Base-by-base conservation (phyloP, 2,329 filamentous ascomycete genomes). In the Pyricularia pennisetigena region DNA sequence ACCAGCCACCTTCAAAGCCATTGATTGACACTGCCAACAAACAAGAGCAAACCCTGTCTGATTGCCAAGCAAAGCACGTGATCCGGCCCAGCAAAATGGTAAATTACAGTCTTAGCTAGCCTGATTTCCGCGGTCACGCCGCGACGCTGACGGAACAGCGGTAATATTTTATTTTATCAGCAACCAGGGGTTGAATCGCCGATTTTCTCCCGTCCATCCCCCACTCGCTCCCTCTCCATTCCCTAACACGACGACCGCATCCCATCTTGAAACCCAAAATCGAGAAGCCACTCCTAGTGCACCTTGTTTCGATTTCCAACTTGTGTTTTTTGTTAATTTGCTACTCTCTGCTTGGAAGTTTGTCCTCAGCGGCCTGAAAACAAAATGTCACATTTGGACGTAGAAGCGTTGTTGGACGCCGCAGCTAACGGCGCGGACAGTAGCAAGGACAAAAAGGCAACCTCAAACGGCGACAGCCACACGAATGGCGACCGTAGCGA, bases 391-490 rank as follows among this genome's bases (percentile, higher is more conserved):
- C 85, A 84, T 78, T 82, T 90, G 73, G 93, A 97, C 76, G 92
- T 97, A 74, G 94, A 97, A 83, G 92, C 93, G 72, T 86, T 97
- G 72, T 88, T 97, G 73, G 93, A 97, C 23, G 59, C 61, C 79
- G 92, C 91, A 67, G 92, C 91, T 71, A 92, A 91, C 67, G 89
- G 88, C 59, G 69, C 68, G 54, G 68, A 64, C 76, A 82, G 84
- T 72, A 83, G 84, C 72, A 80, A 82, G 68, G 81, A 85, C 68
- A 82, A 82, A 74, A 80, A 80, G 73, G 73, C 78, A 71, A 77
- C 79, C 69, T 76, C 81, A 72, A 86, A 87, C 71, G 85, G 88
- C 71, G 81, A 83, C 10, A 23, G 88, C 74, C 83, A 85, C 68
- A 82, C 84, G 71, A 88, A 82, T 72, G 79, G 81, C 71, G 86